Conservation (phyloP, 2,329 filamentous ascomycete genomes). For the Dryadomyces quercivorus region DNA sequence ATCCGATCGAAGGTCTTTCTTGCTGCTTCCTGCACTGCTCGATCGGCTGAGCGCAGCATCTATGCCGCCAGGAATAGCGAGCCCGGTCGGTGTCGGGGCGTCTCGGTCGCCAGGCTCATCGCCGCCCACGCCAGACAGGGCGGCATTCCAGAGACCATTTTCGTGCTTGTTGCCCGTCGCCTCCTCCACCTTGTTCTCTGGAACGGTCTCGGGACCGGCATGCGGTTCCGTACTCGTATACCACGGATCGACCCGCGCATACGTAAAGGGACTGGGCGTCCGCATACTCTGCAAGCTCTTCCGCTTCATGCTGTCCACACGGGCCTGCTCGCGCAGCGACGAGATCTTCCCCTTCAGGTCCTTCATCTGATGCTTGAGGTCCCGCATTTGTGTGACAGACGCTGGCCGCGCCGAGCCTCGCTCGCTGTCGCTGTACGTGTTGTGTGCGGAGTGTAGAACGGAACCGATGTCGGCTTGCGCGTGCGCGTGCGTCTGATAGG, state of each 20-base stretch:
- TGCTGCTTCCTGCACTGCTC: not conserved
- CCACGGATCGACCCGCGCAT: constrained; percentile 47
- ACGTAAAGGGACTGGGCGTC: constrained; percentile 67
- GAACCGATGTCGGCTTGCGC: constrained; percentile 18
- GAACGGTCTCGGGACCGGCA: constrained; percentile 4
- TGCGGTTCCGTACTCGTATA: constrained; percentile 25
- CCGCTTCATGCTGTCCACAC: constrained; percentile 66
- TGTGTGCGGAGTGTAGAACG: constrained; percentile 33
- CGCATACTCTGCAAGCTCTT: constrained; percentile 65
- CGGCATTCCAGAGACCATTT: constrained; percentile 19
- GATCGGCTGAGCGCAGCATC: constrained; percentile 2
- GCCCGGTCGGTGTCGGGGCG: not conserved
- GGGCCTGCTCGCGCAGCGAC: constrained; percentile 62
- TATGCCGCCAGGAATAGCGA: not conserved
- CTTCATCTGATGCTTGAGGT: constrained; percentile 72
- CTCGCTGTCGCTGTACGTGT: constrained; percentile 21
- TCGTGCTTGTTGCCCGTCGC: constrained; percentile 2
- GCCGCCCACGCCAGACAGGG: constrained; percentile 17
- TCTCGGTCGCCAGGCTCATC: constrained; percentile 9
- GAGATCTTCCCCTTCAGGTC: constrained; percentile 79
- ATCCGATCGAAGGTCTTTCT: constrained; percentile 11
- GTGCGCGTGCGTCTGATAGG: constrained; percentile 14
- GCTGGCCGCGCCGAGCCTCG: constrained; percentile 49
- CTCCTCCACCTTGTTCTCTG: not conserved
- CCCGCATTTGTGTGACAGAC: constrained; percentile 61